These are phyloP conservation scores for Blepharisma stoltei DNA, from an alignment of 73 alveolate species.

Conservation along the genomic window DNA sequence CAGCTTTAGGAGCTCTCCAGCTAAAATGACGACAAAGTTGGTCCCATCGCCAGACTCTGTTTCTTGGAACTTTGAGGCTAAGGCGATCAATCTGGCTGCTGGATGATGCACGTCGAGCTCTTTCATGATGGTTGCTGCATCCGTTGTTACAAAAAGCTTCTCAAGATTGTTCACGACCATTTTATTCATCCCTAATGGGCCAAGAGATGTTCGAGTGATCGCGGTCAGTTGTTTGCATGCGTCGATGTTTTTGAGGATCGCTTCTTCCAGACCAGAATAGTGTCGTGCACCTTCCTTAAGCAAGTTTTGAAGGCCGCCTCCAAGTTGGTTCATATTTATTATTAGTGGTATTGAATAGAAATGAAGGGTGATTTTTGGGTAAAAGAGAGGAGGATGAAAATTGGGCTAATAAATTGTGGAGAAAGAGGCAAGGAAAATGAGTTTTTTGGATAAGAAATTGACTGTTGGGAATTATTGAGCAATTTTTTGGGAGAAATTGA, in stretches of 20 bases:
- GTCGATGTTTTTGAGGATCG: conserved; percentile 91
- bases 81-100: conserved; percentile 95
- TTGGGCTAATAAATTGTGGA: no score
- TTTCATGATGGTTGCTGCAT: conserved; percentile 91
- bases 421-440: no score
- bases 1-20: conserved; percentile 95
- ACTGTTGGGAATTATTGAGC: no score
- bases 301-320: conserved; percentile 28
- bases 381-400: no score
- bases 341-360: neutral
- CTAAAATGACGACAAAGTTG: conserved; percentile 89
- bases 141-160: conserved; percentile 95
- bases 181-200: conserved; percentile 94
- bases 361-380: neutral
- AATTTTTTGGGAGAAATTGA: no score
- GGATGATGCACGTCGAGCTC: conserved; percentile 98
- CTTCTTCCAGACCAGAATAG: conserved; percentile 94
- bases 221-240: conserved; percentile 93
- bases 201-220: conserved; percentile 97
- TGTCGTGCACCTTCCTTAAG: conserved; percentile 81
- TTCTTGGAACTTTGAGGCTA: conserved; percentile 96
- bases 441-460: no score
- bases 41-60: conserved; percentile 96
- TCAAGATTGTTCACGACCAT: conserved; percentile 95
- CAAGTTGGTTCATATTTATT: conserved; percentile 22